phyloP scores from a whole-genome alignment of 1,284 basidiomycete species.

The Naganishia cerealis region DNA sequence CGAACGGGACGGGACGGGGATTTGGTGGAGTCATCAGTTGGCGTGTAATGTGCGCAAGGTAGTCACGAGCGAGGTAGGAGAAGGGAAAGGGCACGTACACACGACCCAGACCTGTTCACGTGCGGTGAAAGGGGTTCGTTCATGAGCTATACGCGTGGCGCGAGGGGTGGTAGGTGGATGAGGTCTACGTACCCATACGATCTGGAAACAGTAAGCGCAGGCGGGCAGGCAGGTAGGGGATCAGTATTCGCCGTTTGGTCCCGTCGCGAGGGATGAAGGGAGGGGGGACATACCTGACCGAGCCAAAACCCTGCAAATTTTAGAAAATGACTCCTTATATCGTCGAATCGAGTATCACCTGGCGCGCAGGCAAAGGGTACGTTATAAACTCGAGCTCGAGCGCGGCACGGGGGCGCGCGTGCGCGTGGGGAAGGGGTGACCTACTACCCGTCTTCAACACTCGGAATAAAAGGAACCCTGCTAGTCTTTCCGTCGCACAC shows the following conservation, averaged over 20 bases:
- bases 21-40: background rate
- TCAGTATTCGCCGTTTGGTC: background rate
- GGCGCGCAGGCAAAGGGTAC: too few relatives aligned
- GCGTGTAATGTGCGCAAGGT: too few relatives aligned
- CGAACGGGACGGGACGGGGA: background rate
- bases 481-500: constrained; percentile 10
- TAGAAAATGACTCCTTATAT: constrained; percentile 66
- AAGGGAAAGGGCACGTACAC: constrained; percentile 45
- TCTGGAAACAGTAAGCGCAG: constrained; percentile 19
- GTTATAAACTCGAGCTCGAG: too few relatives aligned
- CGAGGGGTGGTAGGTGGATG: too few relatives aligned
- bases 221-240: too few relatives aligned
- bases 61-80: too few relatives aligned
- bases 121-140: too few relatives aligned
- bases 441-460: constrained; percentile 65
- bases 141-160: too few relatives aligned
- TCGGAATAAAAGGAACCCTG: constrained; percentile 66
- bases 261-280: background rate
- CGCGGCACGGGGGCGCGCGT: too few relatives aligned
- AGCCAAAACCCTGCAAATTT: constrained; percentile 61
- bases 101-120: constrained; percentile 66
- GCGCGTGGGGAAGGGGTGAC: too few relatives aligned
- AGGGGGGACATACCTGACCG: constrained; percentile 57
- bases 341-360: constrained; percentile 65
- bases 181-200: constrained; percentile 27